These are phyloP conservation scores for Paratrypanosoma confusum DNA, from an alignment of 208 protist species.

Conservation along the genomic window DNA sequence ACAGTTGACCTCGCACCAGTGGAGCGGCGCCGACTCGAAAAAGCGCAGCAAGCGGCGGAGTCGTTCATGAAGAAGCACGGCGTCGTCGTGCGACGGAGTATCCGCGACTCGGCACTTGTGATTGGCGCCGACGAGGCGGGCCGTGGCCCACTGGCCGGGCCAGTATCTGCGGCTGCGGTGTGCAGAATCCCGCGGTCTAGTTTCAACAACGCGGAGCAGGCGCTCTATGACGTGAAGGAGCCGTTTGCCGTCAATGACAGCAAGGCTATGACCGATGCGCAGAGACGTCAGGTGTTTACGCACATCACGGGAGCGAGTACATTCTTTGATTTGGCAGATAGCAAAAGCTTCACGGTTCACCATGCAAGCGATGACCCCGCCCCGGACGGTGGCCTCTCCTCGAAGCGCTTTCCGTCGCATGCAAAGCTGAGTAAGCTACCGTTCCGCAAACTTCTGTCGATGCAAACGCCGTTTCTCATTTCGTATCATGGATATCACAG, in stretches of 20 bases:
- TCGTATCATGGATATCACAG: conserved; percentile 71
- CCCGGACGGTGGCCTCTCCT: conserved; percentile 20
- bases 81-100: conserved; percentile 63
- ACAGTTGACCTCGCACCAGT: conserved; percentile 15
- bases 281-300: conserved; percentile 66
- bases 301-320: conserved; percentile 73
- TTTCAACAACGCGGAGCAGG: conserved; percentile 77
- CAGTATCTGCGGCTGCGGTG: conserved; percentile 80
- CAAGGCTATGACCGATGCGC: conserved; percentile 64
- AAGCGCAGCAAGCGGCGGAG: conserved; percentile 32
- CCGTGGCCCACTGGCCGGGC: conserved; percentile 76
- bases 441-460: conserved; percentile 78
- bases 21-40: conserved; percentile 27
- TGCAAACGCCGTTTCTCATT: conserved; percentile 77
- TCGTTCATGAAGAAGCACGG: conserved; percentile 54
- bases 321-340: conserved; percentile 56
- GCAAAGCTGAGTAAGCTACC: conserved; percentile 49
- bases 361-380: conserved; percentile 54
- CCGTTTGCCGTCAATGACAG: conserved; percentile 85
- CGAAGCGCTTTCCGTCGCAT: conserved; percentile 41
- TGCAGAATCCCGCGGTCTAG: conserved; percentile 71
- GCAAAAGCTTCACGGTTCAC: conserved; percentile 64
- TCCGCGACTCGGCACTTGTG: conserved; percentile 73
- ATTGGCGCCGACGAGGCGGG: conserved; percentile 88
- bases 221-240: conserved; percentile 62